Percentiles rank a stretch among this genome's conserved stretches.
Conservation (phyloP, 1,284 basidiomycete species). For the Heterobasidion irregulare region DNA sequence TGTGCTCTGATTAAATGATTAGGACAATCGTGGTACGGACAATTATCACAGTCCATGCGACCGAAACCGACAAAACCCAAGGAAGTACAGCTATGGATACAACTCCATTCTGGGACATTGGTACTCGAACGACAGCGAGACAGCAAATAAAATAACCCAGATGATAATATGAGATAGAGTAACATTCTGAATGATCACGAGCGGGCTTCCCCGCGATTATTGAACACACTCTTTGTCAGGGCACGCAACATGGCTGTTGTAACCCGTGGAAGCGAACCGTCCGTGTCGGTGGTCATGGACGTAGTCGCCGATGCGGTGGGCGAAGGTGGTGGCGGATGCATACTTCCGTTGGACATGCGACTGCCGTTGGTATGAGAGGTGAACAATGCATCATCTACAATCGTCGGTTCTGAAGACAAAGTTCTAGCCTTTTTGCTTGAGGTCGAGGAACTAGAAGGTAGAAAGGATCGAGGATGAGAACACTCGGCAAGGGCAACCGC, state of each 20-base stretch:
- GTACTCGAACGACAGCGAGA: background rate
- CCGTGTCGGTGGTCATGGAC: constrained; percentile 13
- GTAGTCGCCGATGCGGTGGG: constrained; percentile 26
- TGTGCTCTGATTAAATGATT: too few species aligned
- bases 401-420: constrained; percentile 8
- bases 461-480: background rate
- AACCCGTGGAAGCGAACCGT: constrained; percentile 18
- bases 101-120: background rate
- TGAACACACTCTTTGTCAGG: constrained; percentile 43
- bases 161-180: background rate
- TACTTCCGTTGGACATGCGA: background rate
- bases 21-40: too few species aligned
- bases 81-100: too few species aligned
- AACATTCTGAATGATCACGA: background rate
- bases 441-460: constrained; percentile 10
- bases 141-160: background rate
- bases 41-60: too few species aligned
- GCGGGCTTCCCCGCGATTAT: background rate
- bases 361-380: constrained; percentile 10
- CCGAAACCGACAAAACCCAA: too few species aligned
- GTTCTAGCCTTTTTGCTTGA: constrained; percentile 19
- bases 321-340: constrained; percentile 17
- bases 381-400: constrained; percentile 1
- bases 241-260: constrained; percentile 66
- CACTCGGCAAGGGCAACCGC: background rate